Evolutionary conservation across 1,284 basidiomycete species (phyloP), one percentile per base, ranked within the genome.

Genomic region (Austroboletus niveus): DNA sequence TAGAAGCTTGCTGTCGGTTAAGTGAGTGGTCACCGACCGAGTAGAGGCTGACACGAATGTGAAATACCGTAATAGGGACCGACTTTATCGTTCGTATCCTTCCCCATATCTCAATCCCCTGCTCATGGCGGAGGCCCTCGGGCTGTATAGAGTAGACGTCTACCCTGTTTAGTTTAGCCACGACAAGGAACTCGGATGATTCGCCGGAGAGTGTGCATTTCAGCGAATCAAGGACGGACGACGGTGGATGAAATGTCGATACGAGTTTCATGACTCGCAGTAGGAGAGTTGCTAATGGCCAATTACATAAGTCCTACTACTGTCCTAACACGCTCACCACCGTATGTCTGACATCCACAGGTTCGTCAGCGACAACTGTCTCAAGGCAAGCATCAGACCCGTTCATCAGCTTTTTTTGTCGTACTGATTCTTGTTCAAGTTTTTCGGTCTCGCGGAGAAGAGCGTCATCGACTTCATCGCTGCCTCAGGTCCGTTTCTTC

Each of bases 281-380:
- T 5, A 24, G 22, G 22, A 24, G 22, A 24, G 22, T 24, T 24
- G 22, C 22, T 24, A 24, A 24, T 24, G 22, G 22, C 5, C 22
- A 40, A 22, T 40, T 40, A 40, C 39, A 40, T 40, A 24, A 24
- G 22, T 24, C 22, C 5, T 24, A 24, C 22, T 24, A 24, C 22
- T 24, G 22, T 24, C 22, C 22, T 24, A 5, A 24, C 22, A 24
- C 22, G 20, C 39, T 8, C 44, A 24, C 39, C 44, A 24, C 22
- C 22, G 22, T 56, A 66, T 70, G 64, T 64, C 66, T 56, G 79
- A 84, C 58, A 75, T 90, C 49, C 77, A 89, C 64, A 79, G 85
- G 58, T 95, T 89, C 70, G 87, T 94, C 59, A 88, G 85, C 69
- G 92, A 95, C 75, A 92, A 93, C 73, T 84, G 85, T 54, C 80